These are phyloP conservation scores for Capillidium rhysosporum DNA, from an alignment of 371 early-diverging fungal species.

Conservation along the genomic window DNA sequence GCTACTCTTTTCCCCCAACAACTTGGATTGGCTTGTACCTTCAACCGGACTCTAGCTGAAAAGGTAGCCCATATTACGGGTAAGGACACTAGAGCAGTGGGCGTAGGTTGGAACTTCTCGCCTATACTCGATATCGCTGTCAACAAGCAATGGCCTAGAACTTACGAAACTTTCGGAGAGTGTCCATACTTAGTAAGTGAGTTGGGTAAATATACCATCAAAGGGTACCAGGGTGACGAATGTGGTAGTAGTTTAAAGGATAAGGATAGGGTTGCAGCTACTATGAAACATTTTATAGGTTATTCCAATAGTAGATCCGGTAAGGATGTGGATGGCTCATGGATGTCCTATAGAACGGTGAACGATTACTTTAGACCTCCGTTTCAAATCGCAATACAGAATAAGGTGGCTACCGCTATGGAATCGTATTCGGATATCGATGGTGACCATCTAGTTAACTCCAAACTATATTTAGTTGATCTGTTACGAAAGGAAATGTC, in stretches of 20 bases:
- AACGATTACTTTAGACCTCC: conserved; percentile 37
- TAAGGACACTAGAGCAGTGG: conserved; percentile 27
- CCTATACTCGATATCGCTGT: conserved; percentile 38
- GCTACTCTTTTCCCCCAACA: conserved; percentile 21
- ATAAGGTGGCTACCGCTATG: conserved; percentile 44
- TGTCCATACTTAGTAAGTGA: conserved; percentile 27
- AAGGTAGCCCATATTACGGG: conserved; percentile 20
- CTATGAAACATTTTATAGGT: conserved; percentile 29
- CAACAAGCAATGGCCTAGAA: conserved; percentile 45
- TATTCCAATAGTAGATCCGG: conserved; percentile 24
- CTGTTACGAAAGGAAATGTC: conserved; percentile 30
- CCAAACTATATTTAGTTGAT: conserved; percentile 24
- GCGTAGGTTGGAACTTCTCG: conserved; percentile 36
- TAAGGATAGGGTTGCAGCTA: conserved; percentile 15
- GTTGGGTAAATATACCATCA: conserved; percentile 27
- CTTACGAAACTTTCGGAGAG: conserved; percentile 32
- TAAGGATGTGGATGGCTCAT: conserved; percentile 31
- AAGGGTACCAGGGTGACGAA: conserved; percentile 43
- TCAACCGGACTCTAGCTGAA: conserved; percentile 17
- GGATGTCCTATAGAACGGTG: conserved; percentile 31
- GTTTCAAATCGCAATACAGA: conserved; percentile 35
- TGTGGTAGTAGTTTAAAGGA: conserved; percentile 22
- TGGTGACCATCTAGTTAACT: conserved; percentile 32
- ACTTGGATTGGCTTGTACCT: conserved; percentile 23
- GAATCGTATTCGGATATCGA: conserved; percentile 40